Evolutionary conservation across 106 monocot genomes (phyloP), one percentile per base, ranked within the genome.

Genomic region (Acanthochlamys bracteata): DNA sequence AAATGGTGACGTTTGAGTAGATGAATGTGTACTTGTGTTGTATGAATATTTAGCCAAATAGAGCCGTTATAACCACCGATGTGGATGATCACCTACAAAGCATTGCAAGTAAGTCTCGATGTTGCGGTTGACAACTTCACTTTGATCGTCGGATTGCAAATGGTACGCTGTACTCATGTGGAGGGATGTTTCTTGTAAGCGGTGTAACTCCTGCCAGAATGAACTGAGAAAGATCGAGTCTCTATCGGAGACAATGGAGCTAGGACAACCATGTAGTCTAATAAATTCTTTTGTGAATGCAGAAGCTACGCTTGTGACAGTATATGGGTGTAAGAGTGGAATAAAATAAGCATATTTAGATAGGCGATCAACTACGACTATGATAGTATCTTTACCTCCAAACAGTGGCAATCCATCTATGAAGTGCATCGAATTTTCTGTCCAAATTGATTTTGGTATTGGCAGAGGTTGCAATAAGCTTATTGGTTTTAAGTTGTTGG

Each of bases 401-500:
- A 12, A 24, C 7, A 0, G 9, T 1, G 71, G 41, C 2, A 63
- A 20, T 0, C 42, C 42, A 3, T 3, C 23, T 17, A 72, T 64
- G 10, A 64, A 72, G 42, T 64, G 63, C 54, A 72, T 55, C 0
- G 49, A 7, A 22, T 63, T 24, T 23, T 55, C 47, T n/a, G 63
- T 21, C 55, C 71, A 72, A 21, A 55, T 54, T 10, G n/a, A 1
- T 0, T 15, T 4, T 0, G 62, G 71, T 13, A 71, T 39, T 11
- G 61, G 61, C 1, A 71, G 27, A 1, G 61, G 61, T 39, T 61
- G 62, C 0, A 71, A 33, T 3, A 70, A n/a, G 0, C 70, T 47
- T 14, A 25, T 47, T 4, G 49, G 49, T 3, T 10, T 3, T 49
- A 49, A 10, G 3, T 1, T 14, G 17, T 9, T 49, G 49, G 49